These are phyloP conservation scores for Neurospora sp. DNA, from an alignment of 2,329 filamentous ascomycete genomes.

Conservation along the genomic window DNA sequence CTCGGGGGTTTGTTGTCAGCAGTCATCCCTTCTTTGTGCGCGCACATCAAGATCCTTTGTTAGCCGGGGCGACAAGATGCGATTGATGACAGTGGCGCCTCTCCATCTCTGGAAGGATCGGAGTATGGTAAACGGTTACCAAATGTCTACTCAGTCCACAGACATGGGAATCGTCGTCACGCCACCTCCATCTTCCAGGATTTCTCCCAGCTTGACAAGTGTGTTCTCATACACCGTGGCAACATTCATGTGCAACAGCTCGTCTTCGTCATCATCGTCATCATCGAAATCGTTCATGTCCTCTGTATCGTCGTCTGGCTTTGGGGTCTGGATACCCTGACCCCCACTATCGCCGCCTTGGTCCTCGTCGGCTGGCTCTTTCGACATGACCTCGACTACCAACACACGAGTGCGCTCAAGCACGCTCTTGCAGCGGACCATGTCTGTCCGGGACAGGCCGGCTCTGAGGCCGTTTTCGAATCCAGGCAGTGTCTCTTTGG, in stretches of 20 bases:
- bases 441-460: conserved; percentile 69
- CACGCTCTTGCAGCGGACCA: conserved; percentile 75
- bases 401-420: conserved; percentile 65
- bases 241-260: conserved; percentile 53
- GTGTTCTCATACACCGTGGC: conserved; percentile 73
- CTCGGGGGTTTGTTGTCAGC: background rate
- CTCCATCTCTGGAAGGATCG: background rate
- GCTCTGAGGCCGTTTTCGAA: conserved; percentile 52
- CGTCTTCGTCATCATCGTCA: conserved; percentile 29
- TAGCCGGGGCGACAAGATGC: background rate
- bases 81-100: background rate
- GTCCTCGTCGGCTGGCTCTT: conserved; percentile 36
- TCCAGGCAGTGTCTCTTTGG: conserved; percentile 56
- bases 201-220: conserved; percentile 61
- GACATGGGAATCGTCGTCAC: background rate
- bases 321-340: background rate
- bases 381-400: conserved; percentile 58
- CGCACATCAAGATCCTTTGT: background rate
- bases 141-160: background rate
- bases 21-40: background rate
- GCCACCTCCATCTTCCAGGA: conserved; percentile 37
- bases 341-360: conserved; percentile 18
- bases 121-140: background rate
- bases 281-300: conserved; percentile 8
- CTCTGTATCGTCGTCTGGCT: conserved; percentile 17